Evolutionary conservation across 495 filamentous ascomycete genomes (phyloP).

Genomic region (Friedmanniomyces simplex): DNA sequence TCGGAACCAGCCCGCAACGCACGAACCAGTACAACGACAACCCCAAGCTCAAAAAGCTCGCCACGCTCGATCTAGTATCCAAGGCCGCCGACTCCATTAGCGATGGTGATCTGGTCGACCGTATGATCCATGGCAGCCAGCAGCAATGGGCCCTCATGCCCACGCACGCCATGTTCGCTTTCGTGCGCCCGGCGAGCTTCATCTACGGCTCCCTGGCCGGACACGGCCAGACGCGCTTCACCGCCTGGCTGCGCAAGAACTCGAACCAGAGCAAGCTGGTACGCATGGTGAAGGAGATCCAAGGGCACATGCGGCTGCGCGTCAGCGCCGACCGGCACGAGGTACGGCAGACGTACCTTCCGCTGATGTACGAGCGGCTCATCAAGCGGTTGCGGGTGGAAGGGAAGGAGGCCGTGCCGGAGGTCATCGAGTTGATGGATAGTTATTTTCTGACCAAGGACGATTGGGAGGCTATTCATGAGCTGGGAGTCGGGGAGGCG

Average conservation of each 20-base stretch:
- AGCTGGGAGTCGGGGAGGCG: slow-evolving; percentile 83
- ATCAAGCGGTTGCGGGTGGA: slow-evolving; percentile 44
- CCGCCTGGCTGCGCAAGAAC: slow-evolving; percentile 88
- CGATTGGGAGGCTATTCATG: slow-evolving; percentile 84
- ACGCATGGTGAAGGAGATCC: slow-evolving; percentile 85
- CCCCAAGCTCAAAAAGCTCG: slow-evolving; percentile 61
- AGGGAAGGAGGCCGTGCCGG: slow-evolving; percentile 32
- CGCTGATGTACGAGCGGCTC: slow-evolving; percentile 71
- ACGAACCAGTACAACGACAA: slow-evolving; percentile 39
- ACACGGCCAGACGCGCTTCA: slow-evolving; percentile 51
- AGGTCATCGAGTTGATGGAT: slow-evolving; percentile 80
- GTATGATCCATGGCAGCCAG: slow-evolving; percentile 96
- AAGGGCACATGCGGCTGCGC: slow-evolving; percentile 90
- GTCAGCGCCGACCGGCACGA: slow-evolving; percentile 89
- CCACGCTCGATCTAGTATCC: slow-evolving; percentile 71
- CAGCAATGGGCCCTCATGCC: slow-evolving; percentile 99
- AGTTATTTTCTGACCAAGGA: slow-evolving; percentile 93
- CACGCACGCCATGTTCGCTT: slow-evolving; percentile 91
- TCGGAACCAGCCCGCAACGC: slow-evolving; percentile 64
- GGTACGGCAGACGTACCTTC: slow-evolving; percentile 87
- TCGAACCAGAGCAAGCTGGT: slow-evolving; percentile 77
- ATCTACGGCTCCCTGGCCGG: slow-evolving; percentile 62
- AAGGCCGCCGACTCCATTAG: slow-evolving; percentile 90
- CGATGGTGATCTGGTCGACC: slow-evolving; percentile 90
- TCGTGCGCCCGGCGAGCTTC: slow-evolving; percentile 84